These are phyloP conservation scores for Holtermanniella nyarrowii DNA, from an alignment of 768 basidiomycete species.

Conservation along the genomic window DNA sequence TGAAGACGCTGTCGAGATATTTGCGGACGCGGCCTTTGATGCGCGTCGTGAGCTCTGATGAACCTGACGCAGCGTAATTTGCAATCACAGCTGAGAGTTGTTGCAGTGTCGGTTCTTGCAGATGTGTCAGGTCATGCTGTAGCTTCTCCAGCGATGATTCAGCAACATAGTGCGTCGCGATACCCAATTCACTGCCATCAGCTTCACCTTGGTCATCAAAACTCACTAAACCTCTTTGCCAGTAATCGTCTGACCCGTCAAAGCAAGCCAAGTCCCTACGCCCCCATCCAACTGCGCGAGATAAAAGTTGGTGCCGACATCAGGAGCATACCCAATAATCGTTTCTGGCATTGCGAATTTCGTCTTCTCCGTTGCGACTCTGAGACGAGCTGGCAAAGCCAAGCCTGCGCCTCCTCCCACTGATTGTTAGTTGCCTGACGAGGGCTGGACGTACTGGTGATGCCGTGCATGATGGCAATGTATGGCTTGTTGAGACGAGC, in stretches of 20 bases:
- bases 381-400: constrained; percentile 68
- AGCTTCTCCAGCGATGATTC: neutral
- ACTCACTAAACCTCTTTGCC: constrained; percentile 83
- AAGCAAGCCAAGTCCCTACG: constrained; percentile 82
- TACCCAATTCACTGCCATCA: constrained; percentile 62
- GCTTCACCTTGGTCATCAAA: constrained; percentile 8
- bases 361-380: constrained; percentile 88
- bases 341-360: constrained; percentile 92
- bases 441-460: constrained; percentile 59
- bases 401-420: constrained; percentile 97
- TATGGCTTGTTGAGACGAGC: constrained; percentile 73
- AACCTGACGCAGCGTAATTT: constrained; percentile 47
- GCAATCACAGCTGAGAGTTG: constrained; percentile 53
- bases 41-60: constrained; percentile 36
- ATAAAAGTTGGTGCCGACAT: constrained; percentile 87
- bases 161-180: constrained; percentile 71
- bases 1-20: constrained; percentile 76
- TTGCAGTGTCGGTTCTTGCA: constrained; percentile 34
- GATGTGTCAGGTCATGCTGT: neutral
- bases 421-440: constrained; percentile 35
- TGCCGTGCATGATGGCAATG: constrained; percentile 77
- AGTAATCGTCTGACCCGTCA: constrained; percentile 61
- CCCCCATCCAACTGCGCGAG: constrained; percentile 81
- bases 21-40: constrained; percentile 53
- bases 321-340: constrained; percentile 51